A percentile compares a stretch with the other conserved stretches of the same genome.
Evolutionary conservation across 495 filamentous ascomycete genomes (phyloP).

Genomic region (Lophium mytilinum): DNA sequence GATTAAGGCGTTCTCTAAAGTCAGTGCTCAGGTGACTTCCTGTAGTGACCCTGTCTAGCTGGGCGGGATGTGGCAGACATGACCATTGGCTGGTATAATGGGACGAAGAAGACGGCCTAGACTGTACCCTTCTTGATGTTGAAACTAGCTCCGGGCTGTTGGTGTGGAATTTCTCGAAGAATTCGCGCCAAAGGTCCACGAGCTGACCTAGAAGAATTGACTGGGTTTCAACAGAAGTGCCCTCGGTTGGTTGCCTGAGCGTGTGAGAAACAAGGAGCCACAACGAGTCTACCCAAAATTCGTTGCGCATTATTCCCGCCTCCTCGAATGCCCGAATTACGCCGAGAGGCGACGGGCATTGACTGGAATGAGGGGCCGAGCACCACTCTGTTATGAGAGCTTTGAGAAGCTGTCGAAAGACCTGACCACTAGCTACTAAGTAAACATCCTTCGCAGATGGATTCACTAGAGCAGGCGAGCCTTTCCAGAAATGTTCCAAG

Average conservation of each 20-base stretch:
- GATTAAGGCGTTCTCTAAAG: neutral
- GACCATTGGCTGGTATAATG: no score
- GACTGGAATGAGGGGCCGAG: neutral
- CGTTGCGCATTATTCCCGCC: constrained; percentile 1
- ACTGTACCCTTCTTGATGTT: no score
- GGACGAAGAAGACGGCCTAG: no score
- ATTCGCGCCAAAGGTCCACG: constrained; percentile 13
- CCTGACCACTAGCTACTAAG: neutral
- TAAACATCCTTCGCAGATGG: neutral
- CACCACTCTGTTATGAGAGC: constrained; percentile 1
- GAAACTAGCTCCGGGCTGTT: neutral
- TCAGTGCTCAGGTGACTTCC: neutral
- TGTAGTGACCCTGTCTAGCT: neutral
- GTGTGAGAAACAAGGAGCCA: constrained; percentile 4
- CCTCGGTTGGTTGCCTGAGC: neutral
- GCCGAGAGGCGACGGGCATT: constrained; percentile 5
- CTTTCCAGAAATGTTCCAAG: constrained; percentile 20
- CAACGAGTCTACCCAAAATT: constrained; percentile 11
- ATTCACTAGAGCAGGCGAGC: neutral
- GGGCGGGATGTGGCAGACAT: no score
- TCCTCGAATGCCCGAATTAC: constrained; percentile 12
- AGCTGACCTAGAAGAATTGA: constrained; percentile 1
- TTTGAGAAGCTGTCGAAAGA: constrained; percentile 8
- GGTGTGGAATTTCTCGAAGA: constrained; percentile 7
- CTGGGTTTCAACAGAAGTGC: neutral